Base-by-base conservation (phyloP, 306 rosid species). In the Hippophae tibetana region DNA sequence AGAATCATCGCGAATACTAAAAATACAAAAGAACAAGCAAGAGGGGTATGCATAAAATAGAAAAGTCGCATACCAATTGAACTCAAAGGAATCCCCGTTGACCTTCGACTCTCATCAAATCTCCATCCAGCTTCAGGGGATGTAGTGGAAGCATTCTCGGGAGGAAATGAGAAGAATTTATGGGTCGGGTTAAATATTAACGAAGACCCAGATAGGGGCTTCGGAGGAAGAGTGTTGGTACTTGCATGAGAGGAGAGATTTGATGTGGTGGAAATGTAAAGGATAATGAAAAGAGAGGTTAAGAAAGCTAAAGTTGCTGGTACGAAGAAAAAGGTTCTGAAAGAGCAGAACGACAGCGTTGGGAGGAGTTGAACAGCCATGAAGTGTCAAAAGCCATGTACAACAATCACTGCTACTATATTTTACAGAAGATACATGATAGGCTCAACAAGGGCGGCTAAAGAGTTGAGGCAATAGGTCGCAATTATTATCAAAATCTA, bases 301-400 rank as follows among this genome's bases (percentile, higher is more conserved):
- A 68, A 55, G 31, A 86, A 81, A 54, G 84, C 86, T 55, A 84
- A 65, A 57, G 60, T 71, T 60, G 81, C 71, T 63, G 86, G 90
- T 61, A 77, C 56, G 78, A 86, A 73, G 73, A 75, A 68, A 54
- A 65, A 69, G 57, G 47, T 49, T 43, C 68, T 68, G 57, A 58
- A 54, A 43, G 81, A 72, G 13, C 56, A 8, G 63, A 60, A 12
- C 74, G 55, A 57, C 63, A 27, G 56, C 66, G 72, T 25, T 50
- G 73, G 42, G 62, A 64, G 25, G 76, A 54, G 31, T 61, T 50
- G 72, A 50, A 46, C 27, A 64, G n/a, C 14, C 69, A 10, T 46
- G 62, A 42, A 2, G 86, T 73, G 72, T 72, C 31, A 57, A 54
- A 64, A 64, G n/a, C 14, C 69, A 85, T 79, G 52, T 31, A 31